phyloP scores from a whole-genome alignment of 2,329 filamentous ascomycete species.

The Sporothrix sp. region DNA sequence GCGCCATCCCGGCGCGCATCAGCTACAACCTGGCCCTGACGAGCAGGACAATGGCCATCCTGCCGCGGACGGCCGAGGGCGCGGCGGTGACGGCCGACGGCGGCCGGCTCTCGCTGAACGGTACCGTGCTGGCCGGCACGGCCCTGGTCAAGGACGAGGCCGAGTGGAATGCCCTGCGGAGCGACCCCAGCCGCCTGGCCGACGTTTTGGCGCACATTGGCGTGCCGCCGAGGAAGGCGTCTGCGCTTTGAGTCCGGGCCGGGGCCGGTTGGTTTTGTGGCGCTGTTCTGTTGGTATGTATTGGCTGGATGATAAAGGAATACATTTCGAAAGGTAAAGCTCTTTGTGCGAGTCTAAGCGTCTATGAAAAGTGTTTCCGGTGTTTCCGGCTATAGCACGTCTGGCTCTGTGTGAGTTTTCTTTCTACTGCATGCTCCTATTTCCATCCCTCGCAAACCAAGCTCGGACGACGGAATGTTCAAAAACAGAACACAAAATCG shows the following conservation, averaged over 20 bases:
- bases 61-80: slow-evolving; percentile 46
- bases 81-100: slow-evolving; percentile 21
- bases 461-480: too few species aligned
- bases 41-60: slow-evolving; percentile 40
- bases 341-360: too few species aligned
- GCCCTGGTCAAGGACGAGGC: slow-evolving; percentile 49
- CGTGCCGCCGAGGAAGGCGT: not conserved
- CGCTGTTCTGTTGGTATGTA: too few species aligned
- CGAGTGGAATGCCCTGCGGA: slow-evolving; percentile 46
- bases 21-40: slow-evolving; percentile 58
- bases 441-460: too few species aligned
- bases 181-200: slow-evolving; percentile 30
- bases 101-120: slow-evolving; percentile 45
- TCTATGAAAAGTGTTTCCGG: too few species aligned
- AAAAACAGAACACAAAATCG: too few species aligned
- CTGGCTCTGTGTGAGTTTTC: too few species aligned
- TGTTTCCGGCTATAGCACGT: too few species aligned
- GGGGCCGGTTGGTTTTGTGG: too few species aligned
- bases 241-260: not conserved
- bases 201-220: slow-evolving; percentile 34
- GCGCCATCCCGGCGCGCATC: slow-evolving; percentile 38
- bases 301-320: too few species aligned
- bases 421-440: too few species aligned
- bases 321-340: too few species aligned
- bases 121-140: slow-evolving; percentile 54